Conservation (phyloP, 106 monocot genomes). For the Dendrobium officinale region DNA sequence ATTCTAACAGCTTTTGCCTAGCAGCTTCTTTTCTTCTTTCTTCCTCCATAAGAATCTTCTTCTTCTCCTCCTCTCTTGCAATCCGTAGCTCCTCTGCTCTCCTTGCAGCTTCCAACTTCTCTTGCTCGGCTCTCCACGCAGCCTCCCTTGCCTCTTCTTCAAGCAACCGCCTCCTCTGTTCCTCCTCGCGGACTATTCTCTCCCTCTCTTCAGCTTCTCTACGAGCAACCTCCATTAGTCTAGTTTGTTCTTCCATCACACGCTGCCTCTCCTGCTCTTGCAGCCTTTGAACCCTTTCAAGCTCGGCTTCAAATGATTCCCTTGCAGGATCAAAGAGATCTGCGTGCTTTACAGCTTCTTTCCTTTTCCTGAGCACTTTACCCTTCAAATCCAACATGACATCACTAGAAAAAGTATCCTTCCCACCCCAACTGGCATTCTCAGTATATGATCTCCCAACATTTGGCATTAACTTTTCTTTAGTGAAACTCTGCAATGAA, state of each 20-base stretch:
- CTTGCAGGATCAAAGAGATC: slow-evolving; percentile 81
- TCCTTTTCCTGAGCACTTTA: slow-evolving; percentile 67
- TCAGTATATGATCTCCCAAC: slow-evolving; percentile 35
- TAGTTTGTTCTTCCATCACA: slow-evolving; percentile 65
- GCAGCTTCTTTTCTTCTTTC: slow-evolving; percentile 92
- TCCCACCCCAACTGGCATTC: slow-evolving; percentile 40
- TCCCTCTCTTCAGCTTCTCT: slow-evolving; percentile 88
- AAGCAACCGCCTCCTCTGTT: slow-evolving; percentile 49
- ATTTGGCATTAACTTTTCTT: slow-evolving; percentile 40
- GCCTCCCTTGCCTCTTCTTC: slow-evolving; percentile 84
- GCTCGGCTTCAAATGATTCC: slow-evolving; percentile 95
- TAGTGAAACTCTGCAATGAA: slow-evolving; percentile 30
- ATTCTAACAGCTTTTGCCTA: slow-evolving; percentile 64
- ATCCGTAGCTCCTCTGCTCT: slow-evolving; percentile 65
- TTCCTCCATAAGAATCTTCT: slow-evolving; percentile 56
- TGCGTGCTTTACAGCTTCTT: slow-evolving; percentile 36
- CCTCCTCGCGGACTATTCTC: slow-evolving; percentile 66
- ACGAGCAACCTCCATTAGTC: slow-evolving; percentile 60
- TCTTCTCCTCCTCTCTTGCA: slow-evolving; percentile 84
- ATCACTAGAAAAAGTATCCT: slow-evolving; percentile 33
- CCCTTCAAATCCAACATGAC: slow-evolving; percentile 40
- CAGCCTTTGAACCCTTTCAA: slow-evolving; percentile 71
- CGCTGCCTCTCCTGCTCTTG: slow-evolving; percentile 84
- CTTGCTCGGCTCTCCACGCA: slow-evolving; percentile 73
- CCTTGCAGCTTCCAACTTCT: slow-evolving; percentile 56